These are phyloP conservation scores for Chaetomiaceae sp. DNA, from an alignment of 2,329 filamentous ascomycete species.

Conservation along the genomic window DNA sequence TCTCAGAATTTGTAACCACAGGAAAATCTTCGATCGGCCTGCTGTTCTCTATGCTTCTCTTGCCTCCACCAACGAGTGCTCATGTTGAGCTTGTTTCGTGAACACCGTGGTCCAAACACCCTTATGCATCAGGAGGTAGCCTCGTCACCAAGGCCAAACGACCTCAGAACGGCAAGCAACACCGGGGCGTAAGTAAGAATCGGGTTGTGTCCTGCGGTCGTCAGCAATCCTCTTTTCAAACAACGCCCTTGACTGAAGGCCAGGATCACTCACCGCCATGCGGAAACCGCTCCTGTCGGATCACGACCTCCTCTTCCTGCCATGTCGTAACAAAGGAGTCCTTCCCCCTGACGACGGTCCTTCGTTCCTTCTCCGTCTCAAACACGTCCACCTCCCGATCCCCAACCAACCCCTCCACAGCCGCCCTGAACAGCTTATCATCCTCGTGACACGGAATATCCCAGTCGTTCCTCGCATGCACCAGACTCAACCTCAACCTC, in stretches of 20 bases:
- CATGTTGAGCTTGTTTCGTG: too few relatives aligned
- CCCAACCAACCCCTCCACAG: slow-evolving; percentile 45
- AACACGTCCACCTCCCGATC: slow-evolving; percentile 32
- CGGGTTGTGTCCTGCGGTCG: slow-evolving; percentile 57
- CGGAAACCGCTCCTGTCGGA: slow-evolving; percentile 49
- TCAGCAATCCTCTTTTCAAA: slow-evolving; percentile 8
- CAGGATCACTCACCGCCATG: slow-evolving; percentile 44
- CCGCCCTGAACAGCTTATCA: slow-evolving; percentile 55
- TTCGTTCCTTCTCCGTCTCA: slow-evolving; percentile 35
- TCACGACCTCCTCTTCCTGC: slow-evolving; percentile 39
- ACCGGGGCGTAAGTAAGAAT: slow-evolving; percentile 62
- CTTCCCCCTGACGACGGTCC: slow-evolving; percentile 38
- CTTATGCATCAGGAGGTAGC: neutral
- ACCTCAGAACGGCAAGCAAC: slow-evolving; percentile 56
- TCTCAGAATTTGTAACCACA: too few relatives aligned
- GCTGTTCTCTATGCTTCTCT: too few relatives aligned
- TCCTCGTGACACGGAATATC: slow-evolving; percentile 75
- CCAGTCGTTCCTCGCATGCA: slow-evolving; percentile 75
- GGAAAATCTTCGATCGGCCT: too few relatives aligned
- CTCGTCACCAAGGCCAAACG: slow-evolving; percentile 40
- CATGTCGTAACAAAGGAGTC: slow-evolving; percentile 45
- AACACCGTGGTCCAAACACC: neutral
- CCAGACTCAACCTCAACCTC: slow-evolving; percentile 57
- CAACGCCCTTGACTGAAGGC: too few relatives aligned
- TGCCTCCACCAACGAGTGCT: too few relatives aligned